A percentile compares a stretch with the other conserved stretches of the same genome.
Conservation (phyloP, 2,329 filamentous ascomycete genomes). For the Claviceps digitariae region DNA sequence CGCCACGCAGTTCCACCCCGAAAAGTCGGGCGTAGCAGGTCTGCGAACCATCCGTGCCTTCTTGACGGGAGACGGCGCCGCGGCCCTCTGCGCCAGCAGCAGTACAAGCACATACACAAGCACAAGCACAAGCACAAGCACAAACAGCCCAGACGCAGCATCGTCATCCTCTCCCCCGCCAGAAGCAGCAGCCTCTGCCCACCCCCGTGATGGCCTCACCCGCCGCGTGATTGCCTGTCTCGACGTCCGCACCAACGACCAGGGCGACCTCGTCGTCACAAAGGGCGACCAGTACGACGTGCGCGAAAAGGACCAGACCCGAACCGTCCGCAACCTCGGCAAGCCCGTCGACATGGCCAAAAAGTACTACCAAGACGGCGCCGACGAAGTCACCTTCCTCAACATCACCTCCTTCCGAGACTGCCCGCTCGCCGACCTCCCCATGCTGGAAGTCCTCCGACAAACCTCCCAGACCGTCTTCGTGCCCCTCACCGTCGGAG, state of each 20-base stretch:
- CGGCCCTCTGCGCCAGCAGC: conserved; percentile 27
- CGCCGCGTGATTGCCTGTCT: conserved; percentile 88
- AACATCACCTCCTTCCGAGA: conserved; percentile 98
- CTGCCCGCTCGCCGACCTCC: conserved; percentile 79
- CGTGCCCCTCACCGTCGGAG: conserved; percentile 88
- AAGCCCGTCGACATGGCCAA: conserved; percentile 93
- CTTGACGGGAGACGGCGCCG: conserved; percentile 53
- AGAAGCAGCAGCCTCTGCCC: conserved; percentile 8
- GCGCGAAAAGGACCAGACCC: conserved; percentile 61
- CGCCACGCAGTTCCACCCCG: conserved; percentile 92
- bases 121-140: background rate
- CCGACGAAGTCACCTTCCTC: conserved; percentile 92
- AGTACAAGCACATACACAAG: background rate
- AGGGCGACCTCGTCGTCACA: conserved; percentile 89
- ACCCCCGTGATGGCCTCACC: conserved; percentile 58
- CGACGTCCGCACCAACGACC: conserved; percentile 87
- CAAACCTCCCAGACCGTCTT: conserved; percentile 84
- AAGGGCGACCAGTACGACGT: conserved; percentile 99
- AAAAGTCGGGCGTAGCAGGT: conserved; percentile 88
- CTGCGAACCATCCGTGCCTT: conserved; percentile 76
- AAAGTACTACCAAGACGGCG: conserved; percentile 90
- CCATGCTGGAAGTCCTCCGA: conserved; percentile 90
- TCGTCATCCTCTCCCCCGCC: too few relatives aligned
- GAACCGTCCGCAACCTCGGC: conserved; percentile 74
- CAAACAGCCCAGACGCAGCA: background rate